Base-by-base conservation (phyloP, 2,329 filamentous ascomycete species). In the Saccharata proteae region DNA sequence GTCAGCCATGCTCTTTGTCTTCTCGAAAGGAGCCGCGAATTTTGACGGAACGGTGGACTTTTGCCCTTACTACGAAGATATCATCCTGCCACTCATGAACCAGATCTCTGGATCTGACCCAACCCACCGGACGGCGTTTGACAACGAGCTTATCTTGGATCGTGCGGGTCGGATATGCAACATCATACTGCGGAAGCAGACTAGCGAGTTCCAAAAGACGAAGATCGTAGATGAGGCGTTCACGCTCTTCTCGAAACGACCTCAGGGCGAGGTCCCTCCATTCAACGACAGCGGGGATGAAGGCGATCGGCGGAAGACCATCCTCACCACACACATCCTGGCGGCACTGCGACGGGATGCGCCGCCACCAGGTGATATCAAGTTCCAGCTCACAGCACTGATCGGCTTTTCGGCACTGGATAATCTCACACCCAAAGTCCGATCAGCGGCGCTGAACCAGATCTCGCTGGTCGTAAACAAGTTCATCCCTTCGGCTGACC, bases 111-210 rank as follows among this genome's bases (percentile, higher is more conserved):
- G 50, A 16, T 45, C 48, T 3, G 43, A 50, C 20, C 38, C 38
- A 5, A 47, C 49, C 2, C 50, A 55, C 24, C 46, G 46, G 8
- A 36, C 40, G 24, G 45, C 47, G 7, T 52, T 58, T 21, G 43
- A 57, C 18, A 64, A 76, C 40, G 59, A 68, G 30, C 52, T 55
- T 4, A 64, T 69, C 5, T 51, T 77, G 6, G 71, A 78, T 36
- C 60, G 73, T 5, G 61, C 77, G 12, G 75, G 74, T 14, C 62
- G 70, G 25, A 62, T 79, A 20, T 65, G 64, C 44, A 76, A 71
- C 40, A 52, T 74, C 26, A 69, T 78, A 26, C 56, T 78, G 18
- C 60, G 69, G 26, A 58, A 64, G 10, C 62, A 74, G 29, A 58
- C 67, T 2, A 40, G 47, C 2, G 56, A 60, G 19, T 55, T 64